A percentile compares a stretch with the other conserved stretches of the same genome.
phyloP scores from a whole-genome alignment of 768 basidiomycete species.

The Mycena leptocephala region DNA sequence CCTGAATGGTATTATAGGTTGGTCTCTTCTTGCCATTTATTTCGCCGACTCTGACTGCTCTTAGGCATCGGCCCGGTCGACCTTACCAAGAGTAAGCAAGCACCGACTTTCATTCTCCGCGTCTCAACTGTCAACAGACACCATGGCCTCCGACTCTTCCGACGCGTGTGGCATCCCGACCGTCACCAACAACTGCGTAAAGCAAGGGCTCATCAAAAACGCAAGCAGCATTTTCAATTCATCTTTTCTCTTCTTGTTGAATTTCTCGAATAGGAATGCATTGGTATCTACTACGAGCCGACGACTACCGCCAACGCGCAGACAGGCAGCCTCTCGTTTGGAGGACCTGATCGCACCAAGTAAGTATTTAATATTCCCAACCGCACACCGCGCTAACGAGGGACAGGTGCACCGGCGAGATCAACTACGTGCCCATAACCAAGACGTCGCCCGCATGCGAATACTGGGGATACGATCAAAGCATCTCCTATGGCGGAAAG shows the following conservation, averaged over 20 bases:
- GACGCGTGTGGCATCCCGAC: slow-evolving; percentile 50
- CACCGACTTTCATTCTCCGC: not conserved
- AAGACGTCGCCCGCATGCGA: slow-evolving; percentile 45
- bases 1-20: slow-evolving; percentile 68
- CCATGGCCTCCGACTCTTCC: slow-evolving; percentile 19
- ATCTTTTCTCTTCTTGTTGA: not conserved
- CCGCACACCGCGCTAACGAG: not conserved
- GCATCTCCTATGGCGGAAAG: slow-evolving; percentile 52
- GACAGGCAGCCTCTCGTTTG: slow-evolving; percentile 40
- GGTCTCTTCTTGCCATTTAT: slow-evolving; percentile 8
- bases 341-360: slow-evolving; percentile 47
- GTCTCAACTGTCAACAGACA: slow-evolving; percentile 14
- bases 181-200: slow-evolving; percentile 60
- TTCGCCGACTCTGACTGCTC: not conserved
- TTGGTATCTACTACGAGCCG: slow-evolving; percentile 59
- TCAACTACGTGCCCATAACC: slow-evolving; percentile 39
- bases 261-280: slow-evolving; percentile 17
- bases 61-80: slow-evolving; percentile 62
- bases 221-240: slow-evolving; percentile 18
- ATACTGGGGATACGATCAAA: slow-evolving; percentile 64
- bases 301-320: slow-evolving; percentile 38
- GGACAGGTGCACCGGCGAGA: slow-evolving; percentile 14
- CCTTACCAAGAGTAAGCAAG: slow-evolving; percentile 56
- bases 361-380: slow-evolving; percentile 29
- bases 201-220: slow-evolving; percentile 49